A percentile compares a stretch with the other conserved stretches of the same genome.
Conservation (phyloP, 495 filamentous ascomycete genomes). For the Hypomontagnella monticulosa region DNA sequence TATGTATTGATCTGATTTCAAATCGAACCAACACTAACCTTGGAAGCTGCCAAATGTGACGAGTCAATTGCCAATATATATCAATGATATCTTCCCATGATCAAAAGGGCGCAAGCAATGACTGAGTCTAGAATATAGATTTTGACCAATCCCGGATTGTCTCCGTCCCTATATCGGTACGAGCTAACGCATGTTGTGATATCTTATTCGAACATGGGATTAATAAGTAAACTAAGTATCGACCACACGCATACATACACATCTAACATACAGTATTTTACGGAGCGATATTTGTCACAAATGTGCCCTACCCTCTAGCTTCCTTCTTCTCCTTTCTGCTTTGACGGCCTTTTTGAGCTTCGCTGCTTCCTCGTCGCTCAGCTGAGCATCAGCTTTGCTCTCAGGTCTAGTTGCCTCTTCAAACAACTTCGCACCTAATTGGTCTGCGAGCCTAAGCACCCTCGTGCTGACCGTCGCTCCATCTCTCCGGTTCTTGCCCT, state of each 20-base stretch:
- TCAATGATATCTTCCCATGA: too few species aligned
- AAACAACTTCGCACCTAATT: constrained; percentile 60
- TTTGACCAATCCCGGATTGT: not conserved
- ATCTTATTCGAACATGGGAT: not conserved
- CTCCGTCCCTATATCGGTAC: not conserved
- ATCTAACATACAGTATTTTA: constrained; percentile 13
- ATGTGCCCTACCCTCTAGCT: constrained; percentile 57
- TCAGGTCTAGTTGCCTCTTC: constrained; percentile 49
- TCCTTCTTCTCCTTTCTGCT: constrained; percentile 53
- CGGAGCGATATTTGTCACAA: constrained; percentile 47
- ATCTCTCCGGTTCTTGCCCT: constrained; percentile 95
- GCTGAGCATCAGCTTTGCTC: constrained; percentile 44
- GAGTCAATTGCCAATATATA: not conserved
- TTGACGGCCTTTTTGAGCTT: constrained; percentile 47
- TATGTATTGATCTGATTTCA: not conserved
- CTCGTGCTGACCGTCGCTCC: constrained; percentile 86
- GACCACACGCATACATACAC: too few species aligned
- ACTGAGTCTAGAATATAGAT: too few species aligned
- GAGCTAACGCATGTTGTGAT: not conserved
- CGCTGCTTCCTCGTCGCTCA: constrained; percentile 55
- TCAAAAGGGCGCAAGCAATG: too few species aligned
- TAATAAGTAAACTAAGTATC: constrained; percentile 7
- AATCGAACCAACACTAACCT: not conserved
- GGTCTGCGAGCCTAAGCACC: constrained; percentile 80
- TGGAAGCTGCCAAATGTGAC: constrained; percentile 8